Base-by-base conservation (phyloP, 2,329 filamentous ascomycete species). In the Sarocladiaceae sp. region DNA sequence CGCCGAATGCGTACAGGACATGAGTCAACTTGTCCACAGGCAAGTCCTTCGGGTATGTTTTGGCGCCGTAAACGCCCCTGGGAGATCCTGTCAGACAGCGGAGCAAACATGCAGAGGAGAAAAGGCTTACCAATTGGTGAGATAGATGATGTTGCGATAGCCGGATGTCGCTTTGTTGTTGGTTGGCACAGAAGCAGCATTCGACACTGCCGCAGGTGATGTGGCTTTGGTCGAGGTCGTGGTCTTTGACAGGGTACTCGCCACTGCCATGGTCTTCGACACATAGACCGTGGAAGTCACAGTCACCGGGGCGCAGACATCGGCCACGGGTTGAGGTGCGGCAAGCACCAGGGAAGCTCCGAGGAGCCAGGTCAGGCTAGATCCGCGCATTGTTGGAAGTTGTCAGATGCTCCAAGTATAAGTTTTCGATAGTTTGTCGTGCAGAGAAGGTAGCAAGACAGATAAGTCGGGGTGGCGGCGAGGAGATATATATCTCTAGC, bases 11-110 rank as follows among this genome's bases (percentile, higher is more conserved):
- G 53, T 79, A 93, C 8, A 93, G 75, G 1, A 94, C 71, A 60
- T 93, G 89, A 0, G 88, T 93, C 29, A 94, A 72, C 50, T 87
- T 77, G 5, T 83, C 76, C 0, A 76, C 81, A 0, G 85, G 84
- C 7, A 95, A 72, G 55, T 87, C 77, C 58, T 87, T 77, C 0
- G 88, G 87, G 44, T 87, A 78, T 62, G 86, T 90, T 56, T 88
- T 81, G 52, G 88, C 79, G 22, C 72, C 84, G 62, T 96, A 94
- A 49, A 90, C 88, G 36, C 64, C 63, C 67, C 68, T 70, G 75
- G 60, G n/a, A n/a, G n/a, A n/a, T n/a, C n/a, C n/a, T n/a, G n/a
- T n/a, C n/a, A n/a, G n/a, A n/a, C n/a, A n/a, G n/a, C n/a, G n/a
- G n/a, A n/a, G n/a, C n/a, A n/a, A n/a, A n/a, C n/a, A n/a, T n/a